Conservation (phyloP, 2,329 filamentous ascomycete genomes). For the Hymenoscyphus occultus region DNA sequence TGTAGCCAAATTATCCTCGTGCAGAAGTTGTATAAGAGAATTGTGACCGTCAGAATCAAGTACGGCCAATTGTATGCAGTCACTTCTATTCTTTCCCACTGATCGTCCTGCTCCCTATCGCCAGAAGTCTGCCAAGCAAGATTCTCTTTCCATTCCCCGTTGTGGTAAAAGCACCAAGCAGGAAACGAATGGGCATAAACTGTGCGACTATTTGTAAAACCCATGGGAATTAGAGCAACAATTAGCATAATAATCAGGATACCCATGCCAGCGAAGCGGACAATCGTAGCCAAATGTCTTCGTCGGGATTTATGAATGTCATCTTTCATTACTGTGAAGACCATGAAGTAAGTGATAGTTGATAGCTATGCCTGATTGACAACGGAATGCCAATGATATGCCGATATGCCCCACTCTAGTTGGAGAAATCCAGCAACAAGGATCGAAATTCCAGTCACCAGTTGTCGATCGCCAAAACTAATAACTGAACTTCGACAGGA, state of each 20-base stretch:
- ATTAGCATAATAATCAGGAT: background rate
- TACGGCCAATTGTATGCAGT: too few species aligned
- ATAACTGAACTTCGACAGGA: background rate
- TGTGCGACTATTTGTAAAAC: background rate
- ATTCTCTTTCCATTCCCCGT: too few species aligned
- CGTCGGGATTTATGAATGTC: background rate
- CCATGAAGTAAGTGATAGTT: background rate
- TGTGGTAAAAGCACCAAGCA: background rate
- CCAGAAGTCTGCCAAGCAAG: too few species aligned
- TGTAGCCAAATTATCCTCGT: too few species aligned
- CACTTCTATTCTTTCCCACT: too few species aligned
- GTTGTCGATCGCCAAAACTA: conserved; percentile 6
- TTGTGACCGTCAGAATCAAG: too few species aligned
- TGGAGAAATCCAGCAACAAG: background rate
- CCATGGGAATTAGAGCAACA: background rate
- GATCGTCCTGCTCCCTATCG: too few species aligned
- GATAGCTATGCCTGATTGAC: conserved; percentile 3
- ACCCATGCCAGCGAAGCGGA: background rate
- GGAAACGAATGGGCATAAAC: background rate
- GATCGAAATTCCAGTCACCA: background rate
- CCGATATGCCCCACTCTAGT: background rate
- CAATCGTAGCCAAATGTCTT: background rate
- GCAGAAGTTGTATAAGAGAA: too few species aligned
- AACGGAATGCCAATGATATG: conserved; percentile 6
- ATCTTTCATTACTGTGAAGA: background rate